Percentiles rank a stretch among this genome's conserved stretches.
These are phyloP conservation scores for Wickerhamiella alocasiicola DNA, from an alignment of 805 yeast species.

Conservation along the genomic window DNA sequence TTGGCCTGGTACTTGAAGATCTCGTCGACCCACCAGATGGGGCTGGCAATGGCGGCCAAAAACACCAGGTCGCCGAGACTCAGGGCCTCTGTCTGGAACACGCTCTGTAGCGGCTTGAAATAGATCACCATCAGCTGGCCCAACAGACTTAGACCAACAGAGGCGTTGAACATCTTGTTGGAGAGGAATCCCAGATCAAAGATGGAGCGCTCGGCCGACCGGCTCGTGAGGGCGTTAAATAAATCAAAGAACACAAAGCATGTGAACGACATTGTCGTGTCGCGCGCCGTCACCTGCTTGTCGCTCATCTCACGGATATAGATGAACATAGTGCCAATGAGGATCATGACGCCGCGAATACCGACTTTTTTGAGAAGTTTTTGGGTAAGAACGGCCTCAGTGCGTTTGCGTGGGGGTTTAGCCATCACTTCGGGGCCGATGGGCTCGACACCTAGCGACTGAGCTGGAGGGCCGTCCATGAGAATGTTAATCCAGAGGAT, in stretches of 20 bases:
- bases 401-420: slow-evolving; percentile 87
- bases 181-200: slow-evolving; percentile 65
- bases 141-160: slow-evolving; percentile 73
- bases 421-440: slow-evolving; percentile 93
- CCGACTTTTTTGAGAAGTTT: slow-evolving; percentile 59
- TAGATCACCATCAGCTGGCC: slow-evolving; percentile 93
- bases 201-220: slow-evolving; percentile 74
- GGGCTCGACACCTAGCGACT: slow-evolving; percentile 92
- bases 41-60: slow-evolving; percentile 52
- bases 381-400: slow-evolving; percentile 68
- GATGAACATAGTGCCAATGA: slow-evolving; percentile 76
- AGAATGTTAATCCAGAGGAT: slow-evolving; percentile 92
- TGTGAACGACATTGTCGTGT: slow-evolving; percentile 97
- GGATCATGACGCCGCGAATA: slow-evolving; percentile 64
- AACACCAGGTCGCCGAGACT: slow-evolving; percentile 54
- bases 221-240: slow-evolving; percentile 92
- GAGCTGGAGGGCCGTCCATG: slow-evolving; percentile 99
- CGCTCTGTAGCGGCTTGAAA: slow-evolving; percentile 79
- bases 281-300: slow-evolving; percentile 80
- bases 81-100: slow-evolving; percentile 92
- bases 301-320: slow-evolving; percentile 73
- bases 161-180: slow-evolving; percentile 85
- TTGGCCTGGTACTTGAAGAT: slow-evolving; percentile 40
- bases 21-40: slow-evolving; percentile 82
- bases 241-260: slow-evolving; percentile 92